These are phyloP conservation scores for Aspergillus tamarii DNA, from an alignment of 2,329 filamentous ascomycete genomes.

Conservation along the genomic window DNA sequence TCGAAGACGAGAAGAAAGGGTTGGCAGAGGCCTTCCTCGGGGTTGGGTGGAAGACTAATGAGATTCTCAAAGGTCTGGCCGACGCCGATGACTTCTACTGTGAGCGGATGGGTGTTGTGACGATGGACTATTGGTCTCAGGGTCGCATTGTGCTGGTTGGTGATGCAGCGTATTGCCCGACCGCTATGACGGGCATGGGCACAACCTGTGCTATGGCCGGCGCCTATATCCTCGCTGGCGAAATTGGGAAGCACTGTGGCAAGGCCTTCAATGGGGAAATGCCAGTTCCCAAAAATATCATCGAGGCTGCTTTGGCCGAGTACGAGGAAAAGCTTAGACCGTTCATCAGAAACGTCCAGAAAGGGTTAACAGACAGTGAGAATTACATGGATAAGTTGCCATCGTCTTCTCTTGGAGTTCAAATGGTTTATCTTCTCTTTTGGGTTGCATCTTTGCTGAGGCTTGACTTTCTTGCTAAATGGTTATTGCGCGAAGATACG, in stretches of 20 bases:
- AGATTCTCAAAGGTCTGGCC: conserved; percentile 49
- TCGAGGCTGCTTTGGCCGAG: conserved; percentile 29
- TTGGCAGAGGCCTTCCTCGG: conserved; percentile 45
- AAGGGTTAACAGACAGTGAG: conserved; percentile 8
- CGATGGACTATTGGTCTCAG: conserved; percentile 47
- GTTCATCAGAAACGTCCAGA: conserved; percentile 48
- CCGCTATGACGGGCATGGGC: conserved; percentile 38
- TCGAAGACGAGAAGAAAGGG: conserved; percentile 45
- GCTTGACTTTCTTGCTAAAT: conserved; percentile 38
- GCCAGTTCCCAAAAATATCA: conserved; percentile 27
- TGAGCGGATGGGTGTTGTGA: conserved; percentile 50
- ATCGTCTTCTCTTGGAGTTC: conserved; percentile 35
- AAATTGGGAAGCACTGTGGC: conserved; percentile 34
- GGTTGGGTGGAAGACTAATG: conserved; percentile 50
- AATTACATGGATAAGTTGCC: conserved; percentile 25
- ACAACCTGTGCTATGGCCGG: conserved; percentile 39
- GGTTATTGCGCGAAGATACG: conserved; percentile 36
- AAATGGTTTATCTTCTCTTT: conserved; percentile 34
- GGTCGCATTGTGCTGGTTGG: conserved; percentile 49
- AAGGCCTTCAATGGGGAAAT: conserved; percentile 12
- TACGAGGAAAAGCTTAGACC: conserved; percentile 53
- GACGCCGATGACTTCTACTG: conserved; percentile 52
- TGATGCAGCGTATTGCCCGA: conserved; percentile 42
- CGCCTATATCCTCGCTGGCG: conserved; percentile 61
- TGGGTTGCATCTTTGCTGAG: conserved; percentile 36